Conservation (phyloP, 305 asterid genomes). For the Rubia balearica region DNA sequence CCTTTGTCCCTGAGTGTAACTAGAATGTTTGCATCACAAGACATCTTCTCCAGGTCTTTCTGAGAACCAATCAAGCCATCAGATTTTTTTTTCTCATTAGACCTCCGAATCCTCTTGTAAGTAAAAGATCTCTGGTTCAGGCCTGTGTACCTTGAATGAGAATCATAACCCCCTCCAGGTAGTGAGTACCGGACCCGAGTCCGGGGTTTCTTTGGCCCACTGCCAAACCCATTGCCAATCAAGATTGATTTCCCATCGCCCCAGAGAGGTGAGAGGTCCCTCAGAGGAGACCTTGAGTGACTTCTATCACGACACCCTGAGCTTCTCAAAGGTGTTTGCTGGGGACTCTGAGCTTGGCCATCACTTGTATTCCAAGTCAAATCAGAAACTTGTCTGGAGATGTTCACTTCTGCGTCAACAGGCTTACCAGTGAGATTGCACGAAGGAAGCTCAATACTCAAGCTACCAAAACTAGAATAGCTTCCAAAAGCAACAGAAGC, state of each 20-base stretch:
- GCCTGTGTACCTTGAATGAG: constrained; percentile 40
- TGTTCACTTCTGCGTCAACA: constrained; percentile 26
- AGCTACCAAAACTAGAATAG: constrained; percentile 32
- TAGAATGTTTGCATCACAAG: constrained; percentile 69
- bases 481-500: constrained; percentile 23
- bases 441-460: constrained; percentile 55
- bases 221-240: constrained; percentile 50
- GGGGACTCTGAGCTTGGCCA: constrained; percentile 35
- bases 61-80: constrained; percentile 49
- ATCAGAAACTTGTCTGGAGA: constrained; percentile 38
- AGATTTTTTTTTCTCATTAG: constrained; percentile 67
- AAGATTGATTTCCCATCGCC: constrained; percentile 46
- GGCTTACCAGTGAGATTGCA: constrained; percentile 34
- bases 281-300: constrained; percentile 41
- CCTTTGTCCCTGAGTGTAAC: constrained; percentile 76
- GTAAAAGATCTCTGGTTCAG: constrained; percentile 54
- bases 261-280: constrained; percentile 48
- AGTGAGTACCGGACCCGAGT: constrained; percentile 83
- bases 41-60: constrained; percentile 53
- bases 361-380: constrained; percentile 34
- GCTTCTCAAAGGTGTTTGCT: constrained; percentile 30
- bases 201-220: constrained; percentile 89
- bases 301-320: constrained; percentile 37
- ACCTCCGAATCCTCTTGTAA: constrained; percentile 78
- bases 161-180: constrained; percentile 60